A percentile compares a stretch with the other conserved stretches of the same genome.
Conservation (phyloP, 2,329 filamentous ascomycete genomes). For the Fusarium phyllophilum region DNA sequence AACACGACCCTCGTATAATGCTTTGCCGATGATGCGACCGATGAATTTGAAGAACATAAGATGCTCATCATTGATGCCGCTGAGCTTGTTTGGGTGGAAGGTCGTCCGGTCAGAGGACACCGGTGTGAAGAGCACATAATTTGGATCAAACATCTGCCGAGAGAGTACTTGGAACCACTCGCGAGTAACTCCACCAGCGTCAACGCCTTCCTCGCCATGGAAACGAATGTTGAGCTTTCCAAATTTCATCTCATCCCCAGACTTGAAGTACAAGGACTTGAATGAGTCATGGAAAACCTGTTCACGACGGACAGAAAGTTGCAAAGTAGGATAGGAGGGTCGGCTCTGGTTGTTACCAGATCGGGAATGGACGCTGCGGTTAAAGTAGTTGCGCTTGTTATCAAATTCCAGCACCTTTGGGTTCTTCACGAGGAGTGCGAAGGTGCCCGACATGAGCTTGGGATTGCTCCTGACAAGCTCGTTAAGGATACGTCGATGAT, state of each 20-base stretch:
- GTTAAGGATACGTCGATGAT: constrained; percentile 96
- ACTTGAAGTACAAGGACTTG: constrained; percentile 98
- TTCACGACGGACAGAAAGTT: constrained; percentile 89
- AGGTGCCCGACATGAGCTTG: constrained; percentile 98
- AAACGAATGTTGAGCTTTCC: constrained; percentile 98
- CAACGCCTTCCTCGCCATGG: constrained; percentile 96
- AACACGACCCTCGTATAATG: constrained; percentile 93
- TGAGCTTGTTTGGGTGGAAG: constrained; percentile 97
- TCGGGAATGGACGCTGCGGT: constrained; percentile 82
- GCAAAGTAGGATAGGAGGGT: constrained; percentile 76
- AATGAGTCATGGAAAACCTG: constrained; percentile 99
- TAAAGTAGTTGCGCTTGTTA: constrained; percentile 99
- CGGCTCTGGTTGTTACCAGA: constrained; percentile 75
- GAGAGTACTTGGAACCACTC: constrained; percentile 99
- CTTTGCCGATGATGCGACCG: constrained; percentile 97
- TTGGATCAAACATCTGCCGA: constrained; percentile 98
- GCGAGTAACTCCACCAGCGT: constrained; percentile 95
- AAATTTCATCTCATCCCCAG: constrained; percentile 96
- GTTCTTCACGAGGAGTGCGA: constrained; percentile 95
- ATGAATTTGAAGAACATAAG: constrained; percentile 99
- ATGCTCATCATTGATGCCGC: constrained; percentile 94
- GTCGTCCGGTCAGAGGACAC: constrained; percentile 97
- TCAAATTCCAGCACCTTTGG: constrained; percentile 99
- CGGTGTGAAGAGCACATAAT: constrained; percentile 95
- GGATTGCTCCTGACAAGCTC: constrained; percentile 97